A percentile compares a stretch with the other conserved stretches of the same genome.
Conservation (phyloP, 257 asterid genomes). For the Forsythia viridissima region DNA sequence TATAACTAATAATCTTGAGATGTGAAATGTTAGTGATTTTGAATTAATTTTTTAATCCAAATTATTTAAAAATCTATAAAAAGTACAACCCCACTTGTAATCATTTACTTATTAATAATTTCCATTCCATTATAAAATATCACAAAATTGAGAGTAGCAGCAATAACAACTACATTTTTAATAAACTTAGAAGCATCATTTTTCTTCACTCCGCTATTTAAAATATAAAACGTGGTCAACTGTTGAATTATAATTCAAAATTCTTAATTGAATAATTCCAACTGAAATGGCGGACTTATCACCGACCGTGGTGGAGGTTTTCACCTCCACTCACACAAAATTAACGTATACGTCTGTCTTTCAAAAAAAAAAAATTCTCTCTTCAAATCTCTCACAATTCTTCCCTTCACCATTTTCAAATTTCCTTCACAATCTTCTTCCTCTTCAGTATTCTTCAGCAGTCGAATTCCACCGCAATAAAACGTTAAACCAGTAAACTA, state of each 20-base stretch:
- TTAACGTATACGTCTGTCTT: too few relatives aligned
- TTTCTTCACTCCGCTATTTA: neutral
- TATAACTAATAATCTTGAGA: neutral
- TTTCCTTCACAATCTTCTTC: too few relatives aligned
- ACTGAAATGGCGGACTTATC: neutral
- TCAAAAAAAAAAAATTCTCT: too few relatives aligned
- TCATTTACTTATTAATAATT: neutral
- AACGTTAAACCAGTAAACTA: too few relatives aligned
- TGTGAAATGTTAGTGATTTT: neutral
- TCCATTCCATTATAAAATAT: neutral
- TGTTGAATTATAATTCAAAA: neutral
- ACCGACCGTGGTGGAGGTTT: too few relatives aligned
- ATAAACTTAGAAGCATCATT: neutral
- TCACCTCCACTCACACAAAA: too few relatives aligned
- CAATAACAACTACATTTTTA: neutral
- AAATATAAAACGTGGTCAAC: neutral
- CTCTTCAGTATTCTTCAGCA: too few relatives aligned
- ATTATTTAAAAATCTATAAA: neutral
- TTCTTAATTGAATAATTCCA: neutral
- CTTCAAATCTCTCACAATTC: too few relatives aligned
- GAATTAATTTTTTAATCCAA: neutral
- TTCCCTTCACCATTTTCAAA: too few relatives aligned
- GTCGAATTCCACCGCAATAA: too few relatives aligned
- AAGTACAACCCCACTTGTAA: neutral
- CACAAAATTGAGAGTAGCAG: neutral